These are phyloP conservation scores for Pseudogymnoascus destructans DNA, from an alignment of 2,329 filamentous ascomycete genomes.

Conservation along the genomic window DNA sequence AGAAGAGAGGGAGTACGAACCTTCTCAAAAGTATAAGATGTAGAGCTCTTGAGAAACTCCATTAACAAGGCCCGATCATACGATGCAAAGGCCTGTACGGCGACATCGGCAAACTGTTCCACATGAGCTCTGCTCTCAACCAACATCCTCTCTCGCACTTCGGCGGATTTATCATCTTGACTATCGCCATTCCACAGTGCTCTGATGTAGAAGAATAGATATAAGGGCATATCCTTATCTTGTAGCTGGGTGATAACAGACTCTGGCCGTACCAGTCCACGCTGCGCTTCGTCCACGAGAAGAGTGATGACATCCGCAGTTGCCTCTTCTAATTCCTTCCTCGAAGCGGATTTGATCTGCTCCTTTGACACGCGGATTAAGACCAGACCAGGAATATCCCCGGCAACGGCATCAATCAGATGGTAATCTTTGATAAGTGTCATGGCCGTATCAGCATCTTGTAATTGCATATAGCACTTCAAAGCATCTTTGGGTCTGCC, in stretches of 20 bases:
- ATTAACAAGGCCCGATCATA: constrained; percentile 72
- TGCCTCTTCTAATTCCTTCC: constrained; percentile 61
- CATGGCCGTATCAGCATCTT: constrained; percentile 86
- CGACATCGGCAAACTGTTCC: constrained; percentile 76
- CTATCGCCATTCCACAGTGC: constrained; percentile 71
- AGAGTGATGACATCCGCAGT: constrained; percentile 75
- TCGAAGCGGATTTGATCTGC: constrained; percentile 50
- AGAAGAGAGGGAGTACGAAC: constrained; percentile 24
- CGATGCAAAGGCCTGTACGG: constrained; percentile 71
- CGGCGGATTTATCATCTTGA: constrained; percentile 39
- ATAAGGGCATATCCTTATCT: constrained; percentile 52
- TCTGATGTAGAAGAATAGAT: constrained; percentile 85
- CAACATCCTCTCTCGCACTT: constrained; percentile 42
- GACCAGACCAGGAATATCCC: constrained; percentile 84
- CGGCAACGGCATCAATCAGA: constrained; percentile 74
- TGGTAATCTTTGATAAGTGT: constrained; percentile 74
- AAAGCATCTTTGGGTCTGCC: constrained; percentile 75
- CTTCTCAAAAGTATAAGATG: constrained; percentile 77
- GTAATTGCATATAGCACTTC: constrained; percentile 75
- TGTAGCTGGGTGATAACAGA: constrained; percentile 69
- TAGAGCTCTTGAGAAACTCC: constrained; percentile 74
- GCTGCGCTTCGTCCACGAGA: constrained; percentile 80
- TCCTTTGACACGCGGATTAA: constrained; percentile 68
- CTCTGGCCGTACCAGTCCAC: constrained; percentile 68
- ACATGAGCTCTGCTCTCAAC: constrained; percentile 56